Percentiles rank a stretch among this genome's conserved stretches.
These are phyloP conservation scores for Eucalyptus microcorys DNA, from an alignment of 345 rosid genomes.

Conservation along the genomic window DNA sequence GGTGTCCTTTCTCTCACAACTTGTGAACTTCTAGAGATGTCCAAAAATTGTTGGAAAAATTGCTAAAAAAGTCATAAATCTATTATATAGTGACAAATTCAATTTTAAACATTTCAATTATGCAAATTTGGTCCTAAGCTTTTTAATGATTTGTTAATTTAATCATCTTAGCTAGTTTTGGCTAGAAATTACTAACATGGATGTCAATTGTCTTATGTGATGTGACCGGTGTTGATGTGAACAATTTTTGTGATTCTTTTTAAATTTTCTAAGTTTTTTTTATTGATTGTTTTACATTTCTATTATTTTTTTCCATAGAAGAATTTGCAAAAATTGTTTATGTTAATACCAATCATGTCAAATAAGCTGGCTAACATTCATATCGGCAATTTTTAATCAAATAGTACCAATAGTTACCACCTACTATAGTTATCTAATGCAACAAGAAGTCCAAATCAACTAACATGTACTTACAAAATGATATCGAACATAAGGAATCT, in stretches of 20 bases:
- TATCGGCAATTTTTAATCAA: accelerated
- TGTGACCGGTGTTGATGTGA: accelerated
- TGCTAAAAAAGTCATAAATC: accelerated
- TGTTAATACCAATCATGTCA: accelerated
- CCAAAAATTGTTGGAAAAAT: accelerated
- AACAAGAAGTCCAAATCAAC: background rate
- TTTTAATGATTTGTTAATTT: background rate
- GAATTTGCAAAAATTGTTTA: too few relatives aligned
- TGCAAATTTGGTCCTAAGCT: accelerated
- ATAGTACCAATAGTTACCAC: background rate
- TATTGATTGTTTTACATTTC: background rate
- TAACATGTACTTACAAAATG: background rate
- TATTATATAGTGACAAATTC: accelerated
- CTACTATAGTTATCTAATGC: background rate
- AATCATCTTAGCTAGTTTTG: accelerated
- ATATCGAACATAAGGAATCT: background rate
- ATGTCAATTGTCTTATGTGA: accelerated
- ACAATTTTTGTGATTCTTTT: background rate
- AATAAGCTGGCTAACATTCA: accelerated
- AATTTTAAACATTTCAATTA: background rate
- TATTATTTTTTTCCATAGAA: background rate
- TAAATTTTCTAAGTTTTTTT: background rate
- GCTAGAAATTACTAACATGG: accelerated
- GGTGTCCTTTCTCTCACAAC: background rate
- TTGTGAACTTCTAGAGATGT: background rate